These are phyloP conservation scores for Lasiosphaeria ovina DNA, from an alignment of 495 filamentous ascomycete genomes.

Conservation along the genomic window DNA sequence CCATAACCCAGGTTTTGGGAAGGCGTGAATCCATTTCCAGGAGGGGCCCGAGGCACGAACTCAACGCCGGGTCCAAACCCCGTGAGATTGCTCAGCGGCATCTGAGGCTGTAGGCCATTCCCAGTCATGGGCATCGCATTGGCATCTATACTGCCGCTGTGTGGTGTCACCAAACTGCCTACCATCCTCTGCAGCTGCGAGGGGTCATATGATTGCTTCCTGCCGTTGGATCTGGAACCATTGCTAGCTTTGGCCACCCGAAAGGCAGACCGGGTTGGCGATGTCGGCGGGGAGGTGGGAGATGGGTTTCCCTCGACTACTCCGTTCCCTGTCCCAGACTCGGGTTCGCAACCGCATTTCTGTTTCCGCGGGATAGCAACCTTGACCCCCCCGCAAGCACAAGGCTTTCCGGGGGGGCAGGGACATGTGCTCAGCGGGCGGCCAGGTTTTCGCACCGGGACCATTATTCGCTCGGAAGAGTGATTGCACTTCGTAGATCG, in stretches of 20 bases:
- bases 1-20: slow-evolving; percentile 8
- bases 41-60: slow-evolving; percentile 6
- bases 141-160: slow-evolving; percentile 17
- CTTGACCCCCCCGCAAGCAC: slow-evolving; percentile 49
- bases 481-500: slow-evolving; percentile 83
- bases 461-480: slow-evolving; percentile 66
- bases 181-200: slow-evolving; percentile 46
- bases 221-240: slow-evolving; percentile 26
- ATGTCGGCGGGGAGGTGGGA: slow-evolving; percentile 33
- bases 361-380: slow-evolving; percentile 53
- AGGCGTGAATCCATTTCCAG: slow-evolving; percentile 5
- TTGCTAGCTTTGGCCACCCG: slow-evolving; percentile 41
- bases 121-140: slow-evolving; percentile 16
- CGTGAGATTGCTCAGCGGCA: neutral
- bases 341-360: slow-evolving; percentile 44
- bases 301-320: slow-evolving; percentile 13
- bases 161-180: slow-evolving; percentile 31
- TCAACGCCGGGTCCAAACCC: slow-evolving; percentile 11
- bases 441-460: slow-evolving; percentile 77
- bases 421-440: slow-evolving; percentile 75
- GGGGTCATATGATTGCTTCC: slow-evolving; percentile 47
- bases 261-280: slow-evolving; percentile 36
- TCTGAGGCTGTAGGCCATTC: slow-evolving; percentile 6
- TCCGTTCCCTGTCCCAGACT: neutral
- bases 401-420: slow-evolving; percentile 59